Conservation (phyloP, 1,284 basidiomycete species). For the Marasmius fiardii region DNA sequence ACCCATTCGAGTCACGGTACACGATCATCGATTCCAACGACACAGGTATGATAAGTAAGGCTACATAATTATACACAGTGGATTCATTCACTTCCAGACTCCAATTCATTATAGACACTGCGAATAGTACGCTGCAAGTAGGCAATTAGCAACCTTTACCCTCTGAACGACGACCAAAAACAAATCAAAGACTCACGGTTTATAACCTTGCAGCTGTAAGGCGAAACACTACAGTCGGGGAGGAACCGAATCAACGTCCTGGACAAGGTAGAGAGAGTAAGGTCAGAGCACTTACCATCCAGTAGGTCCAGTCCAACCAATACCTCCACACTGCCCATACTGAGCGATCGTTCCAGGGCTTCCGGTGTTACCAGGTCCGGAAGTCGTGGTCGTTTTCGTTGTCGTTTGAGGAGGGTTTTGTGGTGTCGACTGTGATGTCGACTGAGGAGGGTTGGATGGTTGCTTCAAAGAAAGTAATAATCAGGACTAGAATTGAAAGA, state of each 20-base stretch:
- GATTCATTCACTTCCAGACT: no score
- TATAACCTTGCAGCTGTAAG: neutral
- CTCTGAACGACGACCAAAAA: no score
- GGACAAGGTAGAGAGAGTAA: neutral
- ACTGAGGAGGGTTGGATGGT: neutral
- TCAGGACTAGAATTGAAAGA: neutral
- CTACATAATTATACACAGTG: no score
- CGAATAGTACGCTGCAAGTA: neutral
- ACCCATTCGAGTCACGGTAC: no score
- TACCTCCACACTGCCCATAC: constrained; percentile 3
- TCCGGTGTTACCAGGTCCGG: neutral
- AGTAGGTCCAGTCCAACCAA: neutral
- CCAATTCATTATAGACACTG: neutral
- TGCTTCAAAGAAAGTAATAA: neutral
- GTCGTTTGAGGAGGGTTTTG: neutral
- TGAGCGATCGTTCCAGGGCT: neutral
- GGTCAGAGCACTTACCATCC: neutral
- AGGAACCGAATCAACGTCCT: neutral
- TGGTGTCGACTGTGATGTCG: neutral
- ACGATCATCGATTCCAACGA: no score
- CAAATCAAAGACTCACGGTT: neutral
- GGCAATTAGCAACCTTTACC: neutral
- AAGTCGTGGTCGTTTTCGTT: neutral
- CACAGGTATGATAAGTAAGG: no score
- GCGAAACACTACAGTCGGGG: neutral